Evolutionary conservation across 441 rosid genomes (phyloP).

Genomic region (Melastoma candidum): DNA sequence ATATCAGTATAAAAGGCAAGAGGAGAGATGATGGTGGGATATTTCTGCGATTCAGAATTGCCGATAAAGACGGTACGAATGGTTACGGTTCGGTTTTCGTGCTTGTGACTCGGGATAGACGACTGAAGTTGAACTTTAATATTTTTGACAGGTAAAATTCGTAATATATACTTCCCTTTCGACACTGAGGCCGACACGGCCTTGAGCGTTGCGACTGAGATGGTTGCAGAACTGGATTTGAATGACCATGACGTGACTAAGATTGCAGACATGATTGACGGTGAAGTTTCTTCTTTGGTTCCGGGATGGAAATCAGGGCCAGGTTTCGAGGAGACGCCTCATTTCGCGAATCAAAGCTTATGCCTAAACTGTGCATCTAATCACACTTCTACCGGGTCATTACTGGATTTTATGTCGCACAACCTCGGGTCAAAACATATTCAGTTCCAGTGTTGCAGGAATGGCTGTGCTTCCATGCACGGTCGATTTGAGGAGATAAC

Average conservation of each 20-base stretch:
- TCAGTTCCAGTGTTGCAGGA: conserved; percentile 36
- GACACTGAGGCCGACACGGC: conserved; percentile 43
- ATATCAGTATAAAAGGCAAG: conserved; percentile 54
- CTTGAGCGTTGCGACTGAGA: conserved; percentile 44
- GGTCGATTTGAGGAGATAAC: conserved; percentile 81
- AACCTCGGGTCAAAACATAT: conserved; percentile 29
- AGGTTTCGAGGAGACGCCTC: conserved; percentile 54
- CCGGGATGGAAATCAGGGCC: conserved; percentile 36
- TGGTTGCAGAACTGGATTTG: conserved; percentile 59
- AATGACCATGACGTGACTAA: conserved; percentile 41
- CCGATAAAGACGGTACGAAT: conserved; percentile 27
- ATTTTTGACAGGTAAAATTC: conserved; percentile 26
- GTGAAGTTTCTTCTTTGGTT: conserved; percentile 38
- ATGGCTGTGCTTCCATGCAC: conserved; percentile 66
- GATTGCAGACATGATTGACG: conserved; percentile 54
- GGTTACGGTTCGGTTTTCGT: background rate
- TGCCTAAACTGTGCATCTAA: conserved; percentile 59
- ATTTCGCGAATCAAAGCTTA: conserved; percentile 30
- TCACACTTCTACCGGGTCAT: conserved; percentile 56
- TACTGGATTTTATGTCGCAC: conserved; percentile 37
- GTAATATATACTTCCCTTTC: conserved; percentile 45
- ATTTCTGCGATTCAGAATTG: conserved; percentile 36
- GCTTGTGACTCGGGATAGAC: background rate
- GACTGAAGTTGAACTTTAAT: background rate
- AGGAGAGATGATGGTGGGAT: conserved; percentile 47